Conservation (phyloP, 139 green algal genomes). For the Micractinium sp. region DNA sequence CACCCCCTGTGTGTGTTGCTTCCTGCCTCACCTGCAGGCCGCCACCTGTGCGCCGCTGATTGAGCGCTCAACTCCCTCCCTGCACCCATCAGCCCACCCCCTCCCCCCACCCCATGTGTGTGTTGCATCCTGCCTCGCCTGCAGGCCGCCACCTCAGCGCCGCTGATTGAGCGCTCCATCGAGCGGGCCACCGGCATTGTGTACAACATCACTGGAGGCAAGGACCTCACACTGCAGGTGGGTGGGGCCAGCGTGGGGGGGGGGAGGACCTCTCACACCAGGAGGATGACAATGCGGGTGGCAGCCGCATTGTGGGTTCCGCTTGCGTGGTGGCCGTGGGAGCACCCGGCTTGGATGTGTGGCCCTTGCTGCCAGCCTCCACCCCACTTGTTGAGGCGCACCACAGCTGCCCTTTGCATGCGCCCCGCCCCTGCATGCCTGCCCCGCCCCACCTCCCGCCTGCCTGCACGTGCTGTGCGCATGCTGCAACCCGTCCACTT, state of each 20-base stretch:
- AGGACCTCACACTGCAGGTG: constrained; percentile 87
- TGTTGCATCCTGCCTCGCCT: too few species aligned
- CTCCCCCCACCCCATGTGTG: too few species aligned
- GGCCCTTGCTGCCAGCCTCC: too few species aligned
- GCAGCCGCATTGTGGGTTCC: too few species aligned
- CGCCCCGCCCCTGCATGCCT: not conserved
- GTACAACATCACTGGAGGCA: constrained; percentile 97
- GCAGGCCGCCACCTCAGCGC: constrained; percentile 86
- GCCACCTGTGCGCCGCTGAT: not conserved
- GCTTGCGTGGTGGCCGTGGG: too few species aligned
- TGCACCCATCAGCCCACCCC: too few species aligned
- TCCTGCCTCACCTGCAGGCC: not conserved
- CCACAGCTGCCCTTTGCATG: too few species aligned
- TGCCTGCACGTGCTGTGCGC: not conserved
- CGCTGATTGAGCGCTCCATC: constrained; percentile 96
- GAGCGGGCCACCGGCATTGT: constrained; percentile 95
- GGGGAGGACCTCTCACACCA: not conserved
- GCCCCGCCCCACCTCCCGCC: not conserved
- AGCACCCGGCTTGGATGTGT: too few species aligned
- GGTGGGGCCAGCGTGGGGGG: not conserved
- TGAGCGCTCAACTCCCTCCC: too few species aligned
- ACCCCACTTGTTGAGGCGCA: not conserved
- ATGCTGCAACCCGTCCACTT: too few species aligned
- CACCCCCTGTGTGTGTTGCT: not conserved
- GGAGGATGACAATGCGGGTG: too few species aligned